A percentile compares a stretch with the other conserved stretches of the same genome.
phyloP scores from a whole-genome alignment of 2,329 filamentous ascomycete species.

The Coniochaeta prunicola region DNA sequence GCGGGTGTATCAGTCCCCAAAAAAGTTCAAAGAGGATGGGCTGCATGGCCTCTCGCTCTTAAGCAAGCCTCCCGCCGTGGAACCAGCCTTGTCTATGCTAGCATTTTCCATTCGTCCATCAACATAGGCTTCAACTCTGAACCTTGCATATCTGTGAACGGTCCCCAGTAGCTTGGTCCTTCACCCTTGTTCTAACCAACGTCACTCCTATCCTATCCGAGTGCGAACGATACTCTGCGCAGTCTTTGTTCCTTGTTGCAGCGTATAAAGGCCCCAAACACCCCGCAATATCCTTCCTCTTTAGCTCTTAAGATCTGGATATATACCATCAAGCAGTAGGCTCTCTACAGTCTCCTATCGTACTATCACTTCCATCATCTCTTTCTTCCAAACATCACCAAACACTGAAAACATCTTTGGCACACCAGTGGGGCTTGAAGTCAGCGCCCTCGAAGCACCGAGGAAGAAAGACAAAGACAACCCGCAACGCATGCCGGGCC shows the following conservation, averaged over 20 bases:
- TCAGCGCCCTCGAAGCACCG: not conserved
- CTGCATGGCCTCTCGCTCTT: not conserved
- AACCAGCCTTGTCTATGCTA: not conserved
- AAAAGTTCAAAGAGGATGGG: not conserved
- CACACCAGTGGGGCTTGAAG: conserved; percentile 1
- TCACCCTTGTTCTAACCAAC: not conserved
- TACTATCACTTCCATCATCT: not conserved
- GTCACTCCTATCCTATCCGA: not conserved
- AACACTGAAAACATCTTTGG: not conserved
- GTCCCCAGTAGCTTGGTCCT: not conserved
- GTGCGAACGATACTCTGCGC: not conserved
- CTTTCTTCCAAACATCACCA: not conserved
- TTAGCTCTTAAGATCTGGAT: not conserved
- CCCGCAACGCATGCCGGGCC: not conserved
- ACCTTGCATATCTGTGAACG: not conserved
- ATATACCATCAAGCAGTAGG: conserved; percentile 2
- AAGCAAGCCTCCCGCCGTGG: not conserved
- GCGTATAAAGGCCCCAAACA: not conserved
- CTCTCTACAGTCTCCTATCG: not conserved
- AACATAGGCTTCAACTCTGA: not conserved
- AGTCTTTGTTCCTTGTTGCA: not conserved
- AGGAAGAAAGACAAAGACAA: not conserved
- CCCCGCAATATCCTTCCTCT: not conserved
- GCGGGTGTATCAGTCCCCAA: not conserved
- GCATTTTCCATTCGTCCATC: not conserved